Evolutionary conservation across 2,329 filamentous ascomycete genomes (phyloP).

Genomic region (Claviceps humidiphila): DNA sequence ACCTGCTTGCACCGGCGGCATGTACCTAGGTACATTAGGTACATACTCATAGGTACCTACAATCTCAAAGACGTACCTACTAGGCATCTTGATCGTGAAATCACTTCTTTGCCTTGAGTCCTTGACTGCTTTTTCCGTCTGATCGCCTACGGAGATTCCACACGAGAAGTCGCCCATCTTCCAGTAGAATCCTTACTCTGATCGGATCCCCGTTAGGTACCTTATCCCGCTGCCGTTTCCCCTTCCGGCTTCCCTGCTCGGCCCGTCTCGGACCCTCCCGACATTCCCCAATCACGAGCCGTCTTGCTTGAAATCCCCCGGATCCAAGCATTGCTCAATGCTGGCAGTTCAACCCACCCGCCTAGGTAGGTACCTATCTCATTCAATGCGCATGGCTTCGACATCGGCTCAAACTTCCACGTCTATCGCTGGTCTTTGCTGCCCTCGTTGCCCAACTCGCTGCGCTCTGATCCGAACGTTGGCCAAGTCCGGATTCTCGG

Average conservation of each 20-base stretch:
- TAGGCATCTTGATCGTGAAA: too few species aligned
- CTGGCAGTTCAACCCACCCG: not conserved
- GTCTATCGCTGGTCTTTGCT: not conserved
- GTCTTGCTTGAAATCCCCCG: not conserved
- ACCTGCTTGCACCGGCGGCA: not conserved
- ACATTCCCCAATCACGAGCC: constrained; percentile 5
- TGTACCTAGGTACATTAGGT: too few species aligned
- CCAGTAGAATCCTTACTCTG: too few species aligned
- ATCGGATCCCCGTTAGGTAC: too few species aligned
- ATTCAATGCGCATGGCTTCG: constrained; percentile 1
- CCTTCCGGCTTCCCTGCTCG: not conserved
- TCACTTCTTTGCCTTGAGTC: too few species aligned
- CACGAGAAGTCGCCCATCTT: too few species aligned
- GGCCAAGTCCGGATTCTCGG: not conserved
- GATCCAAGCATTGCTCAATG: not conserved
- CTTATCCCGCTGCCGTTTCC: too few species aligned
- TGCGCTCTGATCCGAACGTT: not conserved
- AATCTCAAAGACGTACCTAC: too few species aligned
- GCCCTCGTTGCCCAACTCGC: not conserved
- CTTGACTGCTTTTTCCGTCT: too few species aligned
- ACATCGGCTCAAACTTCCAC: not conserved
- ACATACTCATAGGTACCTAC: too few species aligned
- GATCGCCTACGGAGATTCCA: too few species aligned
- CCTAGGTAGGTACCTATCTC: not conserved
- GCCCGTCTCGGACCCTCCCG: not conserved